phyloP scores from a whole-genome alignment of 2,329 filamentous ascomycete genomes.

The Beauveria caledonica region DNA sequence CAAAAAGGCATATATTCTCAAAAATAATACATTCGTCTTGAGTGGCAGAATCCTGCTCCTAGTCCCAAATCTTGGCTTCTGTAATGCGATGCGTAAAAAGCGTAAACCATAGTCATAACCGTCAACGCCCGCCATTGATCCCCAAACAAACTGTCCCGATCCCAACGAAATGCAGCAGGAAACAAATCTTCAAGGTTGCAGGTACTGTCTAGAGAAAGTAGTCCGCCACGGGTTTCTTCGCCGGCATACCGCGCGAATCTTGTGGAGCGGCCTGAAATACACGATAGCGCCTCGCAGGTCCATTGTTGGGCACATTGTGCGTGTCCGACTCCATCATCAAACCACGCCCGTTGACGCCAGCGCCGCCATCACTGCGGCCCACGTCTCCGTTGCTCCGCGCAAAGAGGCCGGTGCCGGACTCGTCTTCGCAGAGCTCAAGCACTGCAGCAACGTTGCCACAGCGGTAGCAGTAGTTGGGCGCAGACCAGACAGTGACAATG shows the following conservation, averaged over 20 bases:
- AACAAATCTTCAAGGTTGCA: not conserved
- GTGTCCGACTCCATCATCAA: conserved; percentile 39
- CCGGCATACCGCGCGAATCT: conserved; percentile 93
- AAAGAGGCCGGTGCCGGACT: conserved; percentile 63
- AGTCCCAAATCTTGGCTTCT: not conserved
- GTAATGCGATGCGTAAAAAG: not conserved
- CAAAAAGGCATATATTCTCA: not conserved
- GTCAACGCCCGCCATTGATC: not conserved
- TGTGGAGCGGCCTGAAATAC: conserved; percentile 97
- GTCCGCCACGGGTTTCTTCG: conserved; percentile 95
- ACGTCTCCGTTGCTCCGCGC: conserved; percentile 65
- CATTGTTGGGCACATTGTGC: conserved; percentile 36
- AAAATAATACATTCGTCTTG: not conserved
- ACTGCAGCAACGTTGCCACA: conserved; percentile 95
- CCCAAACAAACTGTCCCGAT: not conserved
- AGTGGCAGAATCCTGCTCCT: not conserved
- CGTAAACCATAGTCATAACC: not conserved
- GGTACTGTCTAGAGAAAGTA: conserved; percentile 64
- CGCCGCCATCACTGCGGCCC: conserved; percentile 41
- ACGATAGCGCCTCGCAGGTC: conserved; percentile 81
- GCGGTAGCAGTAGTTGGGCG: conserved; percentile 93
- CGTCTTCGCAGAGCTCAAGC: conserved; percentile 83
- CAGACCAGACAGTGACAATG: conserved; percentile 98
- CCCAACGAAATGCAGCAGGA: not conserved
- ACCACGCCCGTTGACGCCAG: conserved; percentile 24